Percentiles rank a stretch among this genome's conserved stretches.
Evolutionary conservation across 495 filamentous ascomycete species (phyloP).

Genomic region (Recurvomyces mirabilis): DNA sequence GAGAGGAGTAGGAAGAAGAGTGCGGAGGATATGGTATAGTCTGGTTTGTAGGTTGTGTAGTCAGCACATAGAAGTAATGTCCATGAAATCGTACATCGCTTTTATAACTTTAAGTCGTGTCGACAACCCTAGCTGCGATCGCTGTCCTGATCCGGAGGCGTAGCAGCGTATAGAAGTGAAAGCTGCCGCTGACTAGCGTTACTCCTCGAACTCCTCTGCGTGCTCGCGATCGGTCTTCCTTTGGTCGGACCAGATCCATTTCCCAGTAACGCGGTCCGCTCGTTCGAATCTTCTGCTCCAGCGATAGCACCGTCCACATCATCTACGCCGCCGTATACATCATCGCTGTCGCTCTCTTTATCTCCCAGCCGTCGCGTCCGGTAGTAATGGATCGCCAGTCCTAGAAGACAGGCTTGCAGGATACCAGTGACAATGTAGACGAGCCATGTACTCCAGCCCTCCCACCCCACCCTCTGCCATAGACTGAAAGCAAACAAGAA

Average conservation of each 20-base stretch:
- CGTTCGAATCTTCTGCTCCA: slow-evolving; percentile 5
- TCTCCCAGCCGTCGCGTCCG: slow-evolving; percentile 22
- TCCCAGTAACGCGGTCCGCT: slow-evolving; percentile 13
- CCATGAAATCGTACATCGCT: too few relatives aligned
- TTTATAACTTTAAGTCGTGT: too few relatives aligned
- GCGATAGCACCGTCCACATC: slow-evolving; percentile 8
- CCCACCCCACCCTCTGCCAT: slow-evolving; percentile 62
- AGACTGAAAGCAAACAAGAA: slow-evolving; percentile 82
- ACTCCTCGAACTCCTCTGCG: slow-evolving; percentile 6
- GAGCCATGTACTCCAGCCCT: slow-evolving; percentile 92
- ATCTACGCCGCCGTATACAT: slow-evolving; percentile 1
- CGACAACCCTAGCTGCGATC: too few relatives aligned
- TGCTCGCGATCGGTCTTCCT: slow-evolving; percentile 5
- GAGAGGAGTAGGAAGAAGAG: not conserved
- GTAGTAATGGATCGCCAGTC: slow-evolving; percentile 73
- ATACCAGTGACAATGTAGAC: slow-evolving; percentile 74
- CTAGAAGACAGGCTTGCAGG: slow-evolving; percentile 73
- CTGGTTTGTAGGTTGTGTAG: not conserved
- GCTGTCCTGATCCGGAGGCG: slow-evolving; percentile 19
- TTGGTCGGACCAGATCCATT: not conserved
- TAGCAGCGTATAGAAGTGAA: slow-evolving; percentile 17
- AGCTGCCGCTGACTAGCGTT: slow-evolving; percentile 11
- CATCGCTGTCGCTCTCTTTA: not conserved
- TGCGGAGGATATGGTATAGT: not conserved
- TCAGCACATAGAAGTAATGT: too few relatives aligned